These are phyloP conservation scores for Cyclotella kingstonii DNA, from an alignment of 108 stramenopile species.

Conservation along the genomic window DNA sequence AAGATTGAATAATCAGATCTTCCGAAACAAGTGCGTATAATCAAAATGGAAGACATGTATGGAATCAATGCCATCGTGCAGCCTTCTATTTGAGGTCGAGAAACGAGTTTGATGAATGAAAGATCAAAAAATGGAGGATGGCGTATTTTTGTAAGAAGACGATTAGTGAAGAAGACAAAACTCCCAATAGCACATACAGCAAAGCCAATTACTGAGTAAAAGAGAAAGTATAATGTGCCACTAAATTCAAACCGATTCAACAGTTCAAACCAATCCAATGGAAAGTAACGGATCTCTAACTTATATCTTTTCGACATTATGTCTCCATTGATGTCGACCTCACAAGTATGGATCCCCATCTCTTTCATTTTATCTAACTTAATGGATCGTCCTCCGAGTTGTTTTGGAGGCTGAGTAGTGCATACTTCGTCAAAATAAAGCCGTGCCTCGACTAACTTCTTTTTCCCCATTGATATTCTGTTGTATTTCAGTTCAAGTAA, in stretches of 20 bases:
- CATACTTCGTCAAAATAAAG: constrained; percentile 62
- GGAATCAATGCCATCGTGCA: constrained; percentile 58
- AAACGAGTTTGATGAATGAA: constrained; percentile 54
- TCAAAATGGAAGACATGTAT: constrained; percentile 39
- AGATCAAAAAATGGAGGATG: constrained; percentile 79
- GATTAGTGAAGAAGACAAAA: constrained; percentile 67
- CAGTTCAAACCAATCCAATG: constrained; percentile 76
- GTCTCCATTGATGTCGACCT: constrained; percentile 59
- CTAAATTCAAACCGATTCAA: constrained; percentile 79
- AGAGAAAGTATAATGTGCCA: constrained; percentile 61
- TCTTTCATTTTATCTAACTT: constrained; percentile 45
- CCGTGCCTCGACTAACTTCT: constrained; percentile 65
- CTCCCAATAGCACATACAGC: constrained; percentile 48
- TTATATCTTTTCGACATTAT: constrained; percentile 58
- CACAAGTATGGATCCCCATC: constrained; percentile 52
- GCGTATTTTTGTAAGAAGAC: constrained; percentile 73
- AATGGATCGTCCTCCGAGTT: constrained; percentile 53
- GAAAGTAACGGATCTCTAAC: constrained; percentile 61
- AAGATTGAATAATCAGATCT: constrained; percentile 19
- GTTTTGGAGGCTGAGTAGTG: constrained; percentile 51
- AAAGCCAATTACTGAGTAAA: constrained; percentile 68
- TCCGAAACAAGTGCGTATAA: constrained; percentile 52
- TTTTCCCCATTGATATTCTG: constrained; percentile 55
- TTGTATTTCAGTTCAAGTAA: constrained; percentile 64
- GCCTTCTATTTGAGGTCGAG: constrained; percentile 66